Base-by-base conservation (phyloP, 2,329 filamentous ascomycete genomes). In the Bertia moriformis region DNA sequence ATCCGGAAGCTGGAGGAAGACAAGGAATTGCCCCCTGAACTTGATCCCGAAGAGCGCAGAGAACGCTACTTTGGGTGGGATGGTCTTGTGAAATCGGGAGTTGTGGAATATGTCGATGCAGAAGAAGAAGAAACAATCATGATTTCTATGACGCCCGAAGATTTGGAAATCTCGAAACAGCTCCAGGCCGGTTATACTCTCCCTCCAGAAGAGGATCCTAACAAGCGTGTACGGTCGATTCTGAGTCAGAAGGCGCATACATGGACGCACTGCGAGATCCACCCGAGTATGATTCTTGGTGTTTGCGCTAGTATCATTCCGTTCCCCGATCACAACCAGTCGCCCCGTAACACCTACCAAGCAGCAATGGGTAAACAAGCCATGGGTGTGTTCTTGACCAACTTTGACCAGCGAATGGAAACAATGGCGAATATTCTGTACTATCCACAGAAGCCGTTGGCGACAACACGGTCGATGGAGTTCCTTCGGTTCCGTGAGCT, bases 331-430 rank as follows among this genome's bases (percentile, higher is more conserved):
- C 91, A 98, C 66, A 98, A 98, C 58, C 85, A 86, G 73, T 96
- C 89, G 45, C 91, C 91, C 48, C 83, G 91, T 82, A 98, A 98
- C 57, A 96, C 89, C 3, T 98, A 95, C 60, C 89, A 96, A 63
- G 95, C 89, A 51, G 91, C 91, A 56, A 98, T 98, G 91, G 91
- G 93, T 67, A 98, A 98, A 64, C 91, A 98, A 73, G 91, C 91
- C 45, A 98, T 98, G 93, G 91, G 93, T 55, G 88, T 96, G 51
- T 95, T 94, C 66, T 70, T 98, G 41, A 98, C 93, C 12, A 98
- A 98, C 57, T 98, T 93, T 59, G 81, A 85, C 30, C 78, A 89
- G 44, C 87, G 91, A 46, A 96, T 98, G 89, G 91, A 98, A 55
- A 98, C 91, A 3, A 98, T 98, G 91, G 83, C 89, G 50, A 98